phyloP scores from a whole-genome alignment of 192 early-diverging fungal species.

The Backusella psychrophila region DNA sequence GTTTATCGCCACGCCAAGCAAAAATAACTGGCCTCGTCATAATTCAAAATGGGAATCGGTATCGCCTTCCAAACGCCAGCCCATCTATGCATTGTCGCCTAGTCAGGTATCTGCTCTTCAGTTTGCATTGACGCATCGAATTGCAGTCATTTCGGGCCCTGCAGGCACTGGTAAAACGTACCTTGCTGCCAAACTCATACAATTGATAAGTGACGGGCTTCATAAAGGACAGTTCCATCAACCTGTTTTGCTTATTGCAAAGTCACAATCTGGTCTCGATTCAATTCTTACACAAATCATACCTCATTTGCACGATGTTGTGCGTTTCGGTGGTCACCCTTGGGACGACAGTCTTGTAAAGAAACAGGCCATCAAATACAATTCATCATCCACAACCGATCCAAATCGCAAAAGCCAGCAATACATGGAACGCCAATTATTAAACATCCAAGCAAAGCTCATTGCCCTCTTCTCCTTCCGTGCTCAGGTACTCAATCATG shows the following conservation, averaged over 20 bases:
- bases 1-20: background rate
- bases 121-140: slow-evolving; percentile 20
- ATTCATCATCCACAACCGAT: background rate
- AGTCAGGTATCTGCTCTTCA: slow-evolving; percentile 26
- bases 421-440: background rate
- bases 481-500: background rate
- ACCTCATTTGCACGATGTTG: slow-evolving; percentile 8
- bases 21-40: slow-evolving; percentile 19
- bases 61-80: background rate
- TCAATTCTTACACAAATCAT: slow-evolving; percentile 11
- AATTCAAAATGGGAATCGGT: background rate
- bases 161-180: slow-evolving; percentile 32
- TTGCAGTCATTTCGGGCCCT: slow-evolving; percentile 25
- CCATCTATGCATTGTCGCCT: slow-evolving; percentile 18
- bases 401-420: background rate
- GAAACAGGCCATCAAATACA: background rate
- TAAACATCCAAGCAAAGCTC: slow-evolving; percentile 1
- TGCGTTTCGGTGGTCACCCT: slow-evolving; percentile 22
- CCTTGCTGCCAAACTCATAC: slow-evolving; percentile 20
- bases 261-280: slow-evolving; percentile 13
- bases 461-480: background rate
- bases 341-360: background rate
- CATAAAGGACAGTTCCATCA: slow-evolving; percentile 7
- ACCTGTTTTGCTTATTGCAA: slow-evolving; percentile 28
- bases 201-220: slow-evolving; percentile 23